These are phyloP conservation scores for Lepiota brunneoincarnata DNA, from an alignment of 768 basidiomycete species.

Conservation along the genomic window DNA sequence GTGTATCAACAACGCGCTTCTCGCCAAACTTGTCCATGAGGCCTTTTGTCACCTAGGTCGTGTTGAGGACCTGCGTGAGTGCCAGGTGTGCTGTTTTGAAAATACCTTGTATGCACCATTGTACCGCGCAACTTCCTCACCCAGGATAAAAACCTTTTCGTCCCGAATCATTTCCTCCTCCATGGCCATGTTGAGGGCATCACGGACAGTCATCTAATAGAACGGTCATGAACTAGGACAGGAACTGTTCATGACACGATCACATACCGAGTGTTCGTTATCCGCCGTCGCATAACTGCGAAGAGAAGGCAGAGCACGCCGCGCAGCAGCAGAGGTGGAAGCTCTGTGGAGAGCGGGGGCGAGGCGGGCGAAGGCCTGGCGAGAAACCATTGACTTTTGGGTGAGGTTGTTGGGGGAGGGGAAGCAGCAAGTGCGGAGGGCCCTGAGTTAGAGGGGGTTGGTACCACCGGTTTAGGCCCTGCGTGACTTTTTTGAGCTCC, in stretches of 20 bases:
- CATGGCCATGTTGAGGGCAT: constrained; percentile 96
- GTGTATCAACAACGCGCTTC: constrained; percentile 96
- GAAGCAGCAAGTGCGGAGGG: constrained; percentile 11
- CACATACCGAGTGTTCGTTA: constrained; percentile 38
- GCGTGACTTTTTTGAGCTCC: constrained; percentile 15
- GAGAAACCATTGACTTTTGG: constrained; percentile 53
- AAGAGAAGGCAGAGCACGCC: constrained; percentile 37
- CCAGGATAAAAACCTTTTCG: constrained; percentile 90
- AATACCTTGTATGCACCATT: constrained; percentile 94
- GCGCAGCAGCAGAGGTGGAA: constrained; percentile 37
- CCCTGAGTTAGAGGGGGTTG: not conserved
- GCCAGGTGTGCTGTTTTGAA: constrained; percentile 9
- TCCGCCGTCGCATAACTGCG: constrained; percentile 66
- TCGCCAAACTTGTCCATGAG: constrained; percentile 99
- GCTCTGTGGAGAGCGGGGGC: constrained; percentile 55
- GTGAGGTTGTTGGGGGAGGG: constrained; percentile 25
- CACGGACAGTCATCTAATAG: constrained; percentile 92
- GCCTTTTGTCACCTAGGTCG: constrained; percentile 87
- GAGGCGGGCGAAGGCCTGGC: constrained; percentile 63
- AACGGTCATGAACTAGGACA: constrained; percentile 6
- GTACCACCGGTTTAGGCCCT: constrained; percentile 15
- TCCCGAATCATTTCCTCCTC: constrained; percentile 99
- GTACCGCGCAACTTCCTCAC: constrained; percentile 98
- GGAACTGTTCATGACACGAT: constrained; percentile 18
- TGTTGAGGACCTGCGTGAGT: constrained; percentile 14